Base-by-base conservation (phyloP, 345 rosid genomes). In the Gossypium arboreum region DNA sequence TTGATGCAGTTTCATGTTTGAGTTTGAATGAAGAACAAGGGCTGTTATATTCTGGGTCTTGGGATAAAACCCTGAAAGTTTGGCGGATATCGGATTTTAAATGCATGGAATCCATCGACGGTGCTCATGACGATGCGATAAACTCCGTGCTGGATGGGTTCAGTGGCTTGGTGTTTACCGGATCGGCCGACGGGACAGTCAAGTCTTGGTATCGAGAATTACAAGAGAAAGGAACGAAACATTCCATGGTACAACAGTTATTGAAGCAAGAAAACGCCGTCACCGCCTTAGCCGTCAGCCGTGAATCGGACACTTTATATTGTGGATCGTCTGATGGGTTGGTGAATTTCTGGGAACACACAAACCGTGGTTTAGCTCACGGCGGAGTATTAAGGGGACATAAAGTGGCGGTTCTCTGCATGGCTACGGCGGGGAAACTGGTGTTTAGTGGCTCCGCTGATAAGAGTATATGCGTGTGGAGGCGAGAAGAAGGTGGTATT, bases 381-480 rank as follows among this genome's bases (percentile, higher is more conserved):
- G 88, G 89, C 0, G 92, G 97, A 16, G 76, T 72, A 15, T 79
- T 92, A 11, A 74, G 89, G 71, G 97, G 91, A 8, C 94, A 92
- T 74, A 87, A 90, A 62, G 27, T 82, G 78, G 93, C 97, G 6
- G 86, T 90, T 54, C 76, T 92, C 4, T 90, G 93, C 78, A 67
- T 92, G 18, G 87, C 86, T 9, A 39, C 86, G 0, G 90, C 89
- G 5, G 95, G 89, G 51, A 85, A 75, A 75, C 71, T 93, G 86
- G 83, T 93, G 47, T 80, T 95, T 43, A 95, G 92, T 60, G 99
- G 98, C 50, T 90, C 97, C 0, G 94, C 98, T 0, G 99, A 95
- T 57, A 89, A 84, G 79, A 93, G 81, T 75, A 84, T 93, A 51
- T 87, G 94, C 82, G 92, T 91, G n/a, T 95, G 99, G 99, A 77